Conservation (phyloP, 2,329 filamentous ascomycete species). For the Cladorrhinum sp. region DNA sequence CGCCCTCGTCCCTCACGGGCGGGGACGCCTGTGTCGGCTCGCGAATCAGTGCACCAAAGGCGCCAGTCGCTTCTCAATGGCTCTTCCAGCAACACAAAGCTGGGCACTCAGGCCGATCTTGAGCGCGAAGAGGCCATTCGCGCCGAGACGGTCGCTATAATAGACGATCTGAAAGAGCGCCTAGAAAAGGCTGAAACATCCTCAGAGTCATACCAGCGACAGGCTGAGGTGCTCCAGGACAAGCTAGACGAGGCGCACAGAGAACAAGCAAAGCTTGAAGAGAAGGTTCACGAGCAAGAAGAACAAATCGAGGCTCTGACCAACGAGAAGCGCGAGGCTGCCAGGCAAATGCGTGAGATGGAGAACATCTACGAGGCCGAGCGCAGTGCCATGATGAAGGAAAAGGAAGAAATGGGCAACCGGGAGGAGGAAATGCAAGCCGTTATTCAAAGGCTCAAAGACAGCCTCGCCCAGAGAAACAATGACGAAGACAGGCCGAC, state of each 20-base stretch:
- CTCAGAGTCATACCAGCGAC: slow-evolving; percentile 78
- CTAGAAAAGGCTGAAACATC: slow-evolving; percentile 75
- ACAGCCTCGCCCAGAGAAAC: slow-evolving; percentile 76
- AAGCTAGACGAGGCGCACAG: slow-evolving; percentile 79
- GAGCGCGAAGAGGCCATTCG: slow-evolving; percentile 68
- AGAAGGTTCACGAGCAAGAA: slow-evolving; percentile 80
- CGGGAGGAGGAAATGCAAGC: slow-evolving; percentile 87
- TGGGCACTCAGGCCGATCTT: slow-evolving; percentile 38
- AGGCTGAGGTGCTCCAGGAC: slow-evolving; percentile 78
- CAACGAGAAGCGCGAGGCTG: slow-evolving; percentile 80
- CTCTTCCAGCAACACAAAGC: slow-evolving; percentile 31
- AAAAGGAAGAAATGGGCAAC: slow-evolving; percentile 83
- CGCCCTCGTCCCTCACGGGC: slow-evolving; percentile 61
- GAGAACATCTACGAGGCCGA: slow-evolving; percentile 92
- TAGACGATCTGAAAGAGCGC: slow-evolving; percentile 82
- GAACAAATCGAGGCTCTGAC: slow-evolving; percentile 76
- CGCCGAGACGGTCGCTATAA: slow-evolving; percentile 72
- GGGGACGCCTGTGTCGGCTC: slow-evolving; percentile 67
- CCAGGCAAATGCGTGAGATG: slow-evolving; percentile 82
- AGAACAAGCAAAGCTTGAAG: slow-evolving; percentile 84
- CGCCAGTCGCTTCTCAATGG: slow-evolving; percentile 46
- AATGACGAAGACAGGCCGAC: slow-evolving; percentile 56
- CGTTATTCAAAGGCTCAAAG: slow-evolving; percentile 88
- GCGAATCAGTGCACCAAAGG: slow-evolving; percentile 64
- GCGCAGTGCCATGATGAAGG: slow-evolving; percentile 78